phyloP scores from a whole-genome alignment of 306 rosid species.

The Vigna unguiculata region DNA sequence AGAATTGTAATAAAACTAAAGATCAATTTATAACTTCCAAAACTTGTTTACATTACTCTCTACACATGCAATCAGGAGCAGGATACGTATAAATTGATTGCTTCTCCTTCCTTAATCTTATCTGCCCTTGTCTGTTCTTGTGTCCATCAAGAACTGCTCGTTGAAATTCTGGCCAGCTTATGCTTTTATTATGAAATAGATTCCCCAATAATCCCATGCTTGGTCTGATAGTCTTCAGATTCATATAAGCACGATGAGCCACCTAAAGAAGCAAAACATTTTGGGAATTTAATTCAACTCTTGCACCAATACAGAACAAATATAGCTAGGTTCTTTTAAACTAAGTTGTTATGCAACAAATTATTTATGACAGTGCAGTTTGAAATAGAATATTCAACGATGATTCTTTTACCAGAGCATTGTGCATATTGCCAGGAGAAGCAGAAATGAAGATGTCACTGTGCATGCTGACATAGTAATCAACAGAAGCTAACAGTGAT shows the following conservation, averaged over 20 bases:
- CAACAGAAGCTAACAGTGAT: slow-evolving; percentile 87
- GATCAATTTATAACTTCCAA: slow-evolving; percentile 31
- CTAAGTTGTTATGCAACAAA: slow-evolving; percentile 7
- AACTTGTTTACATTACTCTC: slow-evolving; percentile 50
- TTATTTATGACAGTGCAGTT: slow-evolving; percentile 6
- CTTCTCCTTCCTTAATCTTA: slow-evolving; percentile 83
- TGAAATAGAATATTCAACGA: slow-evolving; percentile 28
- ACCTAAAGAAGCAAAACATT: slow-evolving; percentile 58
- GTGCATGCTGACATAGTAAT: slow-evolving; percentile 92
- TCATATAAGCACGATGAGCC: slow-evolving; percentile 82
- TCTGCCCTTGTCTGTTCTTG: slow-evolving; percentile 81
- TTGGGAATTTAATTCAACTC: slow-evolving; percentile 36
- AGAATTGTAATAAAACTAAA: slow-evolving; percentile 6
- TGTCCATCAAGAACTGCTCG: slow-evolving; percentile 74
- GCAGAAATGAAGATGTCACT: slow-evolving; percentile 95
- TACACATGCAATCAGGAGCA: slow-evolving; percentile 96
- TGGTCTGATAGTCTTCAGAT: slow-evolving; percentile 92
- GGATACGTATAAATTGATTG: slow-evolving; percentile 96
- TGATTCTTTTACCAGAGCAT: slow-evolving; percentile 76
- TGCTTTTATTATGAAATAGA: slow-evolving; percentile 83
- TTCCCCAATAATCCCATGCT: slow-evolving; percentile 86
- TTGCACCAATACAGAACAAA: slow-evolving; percentile 28
- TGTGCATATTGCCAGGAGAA: slow-evolving; percentile 99
- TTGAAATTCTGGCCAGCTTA: slow-evolving; percentile 79
- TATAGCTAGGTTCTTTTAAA: slow-evolving; percentile 24